Percentiles rank a stretch among this genome's conserved stretches.
These are phyloP conservation scores for Ganoderma leucocontextum DNA, from an alignment of 1,284 basidiomycete species.

Conservation along the genomic window DNA sequence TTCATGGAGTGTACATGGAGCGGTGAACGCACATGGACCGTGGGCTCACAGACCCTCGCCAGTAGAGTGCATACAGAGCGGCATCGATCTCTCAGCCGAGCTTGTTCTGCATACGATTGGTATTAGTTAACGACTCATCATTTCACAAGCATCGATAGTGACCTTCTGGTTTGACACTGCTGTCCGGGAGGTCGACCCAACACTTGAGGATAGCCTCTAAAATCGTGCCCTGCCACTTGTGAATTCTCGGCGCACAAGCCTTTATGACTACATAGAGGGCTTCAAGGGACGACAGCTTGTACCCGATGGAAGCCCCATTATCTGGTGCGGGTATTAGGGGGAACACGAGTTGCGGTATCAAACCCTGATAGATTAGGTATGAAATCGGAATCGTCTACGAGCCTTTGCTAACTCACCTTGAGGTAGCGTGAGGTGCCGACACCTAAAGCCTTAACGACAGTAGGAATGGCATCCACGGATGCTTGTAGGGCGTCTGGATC, in stretches of 20 bases:
- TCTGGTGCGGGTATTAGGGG: constrained; percentile 48
- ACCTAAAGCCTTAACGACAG: constrained; percentile 61
- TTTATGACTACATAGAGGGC: constrained; percentile 59
- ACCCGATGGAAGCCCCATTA: constrained; percentile 41
- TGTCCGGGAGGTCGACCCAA: constrained; percentile 62
- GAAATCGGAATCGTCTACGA: not conserved
- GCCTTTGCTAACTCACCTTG: constrained; percentile 53
- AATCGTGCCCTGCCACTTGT: constrained; percentile 69
- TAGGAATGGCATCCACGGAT: constrained; percentile 64
- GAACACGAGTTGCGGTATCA: constrained; percentile 67
- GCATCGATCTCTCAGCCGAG: not conserved
- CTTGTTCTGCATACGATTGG: not conserved
- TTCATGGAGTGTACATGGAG: not conserved
- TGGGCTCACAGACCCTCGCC: not conserved
- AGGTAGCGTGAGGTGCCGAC: constrained; percentile 71
- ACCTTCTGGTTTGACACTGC: not conserved
- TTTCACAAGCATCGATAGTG: not conserved
- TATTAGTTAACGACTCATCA: not conserved
- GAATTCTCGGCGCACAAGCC: constrained; percentile 63
- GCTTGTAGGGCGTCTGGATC: constrained; percentile 65
- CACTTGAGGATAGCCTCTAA: constrained; percentile 67
- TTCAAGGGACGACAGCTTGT: constrained; percentile 63
- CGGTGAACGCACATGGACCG: not conserved
- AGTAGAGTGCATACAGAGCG: constrained; percentile 6
- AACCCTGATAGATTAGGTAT: constrained; percentile 48